Evolutionary conservation across 768 basidiomycete genomes (phyloP).

Genomic region (Tricholoma sp.): DNA sequence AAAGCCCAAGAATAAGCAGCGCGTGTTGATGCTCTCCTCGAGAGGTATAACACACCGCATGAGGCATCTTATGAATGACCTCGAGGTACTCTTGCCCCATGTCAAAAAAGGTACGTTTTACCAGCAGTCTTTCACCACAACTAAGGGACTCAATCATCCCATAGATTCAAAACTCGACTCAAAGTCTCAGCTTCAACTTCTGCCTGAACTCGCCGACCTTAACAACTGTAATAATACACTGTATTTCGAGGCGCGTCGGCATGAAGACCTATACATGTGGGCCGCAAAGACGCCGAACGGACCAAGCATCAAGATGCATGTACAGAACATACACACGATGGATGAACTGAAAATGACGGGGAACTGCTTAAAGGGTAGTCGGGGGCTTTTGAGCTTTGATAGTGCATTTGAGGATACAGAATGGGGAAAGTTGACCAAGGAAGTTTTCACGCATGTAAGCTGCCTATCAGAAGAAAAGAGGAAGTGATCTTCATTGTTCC

Average conservation of each 20-base stretch:
- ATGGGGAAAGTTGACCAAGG: slow-evolving; percentile 84
- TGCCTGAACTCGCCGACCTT: slow-evolving; percentile 95
- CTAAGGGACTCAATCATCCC: not conserved
- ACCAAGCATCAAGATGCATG: slow-evolving; percentile 95
- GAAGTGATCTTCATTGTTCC: slow-evolving; percentile 9
- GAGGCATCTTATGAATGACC: slow-evolving; percentile 95
- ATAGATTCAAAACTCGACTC: slow-evolving; percentile 96
- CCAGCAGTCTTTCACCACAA: not conserved
- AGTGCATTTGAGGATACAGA: slow-evolving; percentile 83
- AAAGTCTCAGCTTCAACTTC: slow-evolving; percentile 85
- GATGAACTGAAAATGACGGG: slow-evolving; percentile 99
- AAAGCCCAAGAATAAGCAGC: slow-evolving; percentile 86
- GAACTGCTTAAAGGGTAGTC: slow-evolving; percentile 93
- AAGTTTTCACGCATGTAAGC: slow-evolving; percentile 88
- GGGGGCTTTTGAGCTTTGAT: slow-evolving; percentile 92
- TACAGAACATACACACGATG: slow-evolving; percentile 99
- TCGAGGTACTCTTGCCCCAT: slow-evolving; percentile 88
- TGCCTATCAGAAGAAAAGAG: not conserved
- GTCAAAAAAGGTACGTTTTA: slow-evolving; percentile 82
- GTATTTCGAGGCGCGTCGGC: slow-evolving; percentile 94
- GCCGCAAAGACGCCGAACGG: slow-evolving; percentile 96
- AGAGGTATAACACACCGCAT: slow-evolving; percentile 94
- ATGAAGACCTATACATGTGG: slow-evolving; percentile 97
- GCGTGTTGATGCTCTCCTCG: slow-evolving; percentile 88
- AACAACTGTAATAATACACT: slow-evolving; percentile 97